Percentiles rank a stretch among this genome's conserved stretches.
phyloP scores from a whole-genome alignment of 352 stramenopile species.

The Thalassiosira hispida region DNA sequence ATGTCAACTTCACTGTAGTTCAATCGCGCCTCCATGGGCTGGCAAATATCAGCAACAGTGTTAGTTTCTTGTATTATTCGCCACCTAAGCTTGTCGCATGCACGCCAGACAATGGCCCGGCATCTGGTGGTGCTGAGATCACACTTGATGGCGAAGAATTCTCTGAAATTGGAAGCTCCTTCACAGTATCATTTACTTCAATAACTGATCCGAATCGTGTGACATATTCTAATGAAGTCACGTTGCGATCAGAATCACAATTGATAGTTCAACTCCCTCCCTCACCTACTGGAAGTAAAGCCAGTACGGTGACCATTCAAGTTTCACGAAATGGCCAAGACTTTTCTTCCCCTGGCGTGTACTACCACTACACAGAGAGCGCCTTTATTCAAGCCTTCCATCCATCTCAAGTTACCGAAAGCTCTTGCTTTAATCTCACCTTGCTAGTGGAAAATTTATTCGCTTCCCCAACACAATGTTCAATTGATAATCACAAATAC shows the following conservation, averaged over 20 bases:
- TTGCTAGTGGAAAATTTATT: conserved; percentile 24
- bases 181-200: conserved; percentile 18
- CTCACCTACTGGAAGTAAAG: conserved; percentile 19
- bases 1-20: conserved; percentile 3
- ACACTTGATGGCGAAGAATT: conserved; percentile 11
- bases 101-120: conserved; percentile 12
- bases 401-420: conserved; percentile 12
- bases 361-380: conserved; percentile 19
- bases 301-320: conserved; percentile 23
- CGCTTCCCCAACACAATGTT: conserved; percentile 6
- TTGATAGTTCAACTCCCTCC: conserved; percentile 12
- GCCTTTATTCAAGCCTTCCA: conserved; percentile 20
- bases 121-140: conserved; percentile 20
- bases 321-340: conserved; percentile 33
- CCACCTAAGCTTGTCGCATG: background rate
- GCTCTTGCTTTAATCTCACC: conserved; percentile 31
- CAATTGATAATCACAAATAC: conserved; percentile 5
- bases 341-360: conserved; percentile 6
- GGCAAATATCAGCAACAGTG: conserved; percentile 6
- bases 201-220: conserved; percentile 4
- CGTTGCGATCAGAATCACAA: background rate
- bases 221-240: conserved; percentile 10
- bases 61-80: conserved; percentile 17
- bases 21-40: background rate
- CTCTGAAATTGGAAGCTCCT: background rate